Percentiles rank a stretch among this genome's conserved stretches.
Conservation (phyloP, 2,329 filamentous ascomycete genomes). For the Penicillium sp. region DNA sequence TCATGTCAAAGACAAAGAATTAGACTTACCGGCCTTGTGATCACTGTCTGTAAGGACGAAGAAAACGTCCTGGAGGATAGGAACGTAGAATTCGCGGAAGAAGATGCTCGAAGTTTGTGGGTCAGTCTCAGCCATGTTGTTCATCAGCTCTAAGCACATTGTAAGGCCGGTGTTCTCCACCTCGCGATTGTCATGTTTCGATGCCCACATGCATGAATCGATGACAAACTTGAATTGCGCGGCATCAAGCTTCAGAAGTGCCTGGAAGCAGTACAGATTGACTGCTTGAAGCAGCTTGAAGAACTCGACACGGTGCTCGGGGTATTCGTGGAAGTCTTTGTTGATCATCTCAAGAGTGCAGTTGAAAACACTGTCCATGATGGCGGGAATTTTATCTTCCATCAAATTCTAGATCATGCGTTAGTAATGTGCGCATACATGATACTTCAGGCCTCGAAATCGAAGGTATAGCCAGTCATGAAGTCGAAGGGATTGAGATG, state of each 20-base stretch:
- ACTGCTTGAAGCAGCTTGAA: conserved; percentile 96
- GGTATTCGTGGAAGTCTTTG: conserved; percentile 99
- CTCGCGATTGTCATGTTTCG: conserved; percentile 98
- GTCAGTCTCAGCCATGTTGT: conserved; percentile 94
- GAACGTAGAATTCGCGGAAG: conserved; percentile 96
- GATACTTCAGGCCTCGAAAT: not conserved
- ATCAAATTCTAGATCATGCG: conserved; percentile 67
- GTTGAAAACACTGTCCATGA: conserved; percentile 98
- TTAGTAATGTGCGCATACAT: not conserved
- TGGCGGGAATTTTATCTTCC: conserved; percentile 96
- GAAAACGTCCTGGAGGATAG: conserved; percentile 95
- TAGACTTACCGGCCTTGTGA: conserved; percentile 75
- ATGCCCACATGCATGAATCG: conserved; percentile 99
- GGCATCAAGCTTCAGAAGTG: conserved; percentile 88
- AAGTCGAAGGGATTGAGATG: not conserved
- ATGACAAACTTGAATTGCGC: conserved; percentile 99
- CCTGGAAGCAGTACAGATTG: conserved; percentile 95
- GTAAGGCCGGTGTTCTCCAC: conserved; percentile 94
- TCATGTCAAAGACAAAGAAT: not conserved
- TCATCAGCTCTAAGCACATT: conserved; percentile 97
- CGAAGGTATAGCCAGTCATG: not conserved
- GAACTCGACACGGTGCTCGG: conserved; percentile 98
- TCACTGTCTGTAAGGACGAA: conserved; percentile 97
- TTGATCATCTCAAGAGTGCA: conserved; percentile 99
- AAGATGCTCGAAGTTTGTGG: conserved; percentile 83